Evolutionary conservation across 495 filamentous ascomycete genomes (phyloP), one percentile per base, ranked within the genome.

Genomic region (Lophiotrema nucula): DNA sequence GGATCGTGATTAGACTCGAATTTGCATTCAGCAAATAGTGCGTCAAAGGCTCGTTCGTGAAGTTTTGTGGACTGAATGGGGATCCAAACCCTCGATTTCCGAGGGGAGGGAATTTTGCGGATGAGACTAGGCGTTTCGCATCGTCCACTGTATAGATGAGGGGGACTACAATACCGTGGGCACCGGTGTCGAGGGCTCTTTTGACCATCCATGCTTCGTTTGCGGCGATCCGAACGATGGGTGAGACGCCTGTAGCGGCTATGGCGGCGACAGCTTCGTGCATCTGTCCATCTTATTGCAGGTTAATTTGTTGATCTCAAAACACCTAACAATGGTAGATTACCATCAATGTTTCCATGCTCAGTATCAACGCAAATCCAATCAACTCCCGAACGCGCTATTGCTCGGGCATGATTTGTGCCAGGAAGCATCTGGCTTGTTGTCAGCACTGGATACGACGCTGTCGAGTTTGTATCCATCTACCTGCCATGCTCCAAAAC

Each of bases 1-100:
- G 81, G 65, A 89, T 84, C 19, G 85, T 87, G 27, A 90, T 68
- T 12, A 92, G 72, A 33, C 78, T 77, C 10, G 81, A 79, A 70
- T 92, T 92, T 23, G 88, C 87, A 54, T 90, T 80, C 59, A 85
- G 79, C 22, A 90, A 76, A 60, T 95, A 95, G 37, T 87, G 82
- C 2, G 77, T 77, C 54, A 77, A 62, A 3, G 77, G 77, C 28
- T 57, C 58, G 23, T 58, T 66, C 27, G 64, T 65, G 64, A 90
- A 90, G 42, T 75, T 79, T 54, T 83, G 82, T 73, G 85, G 81
- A 0, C 82, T 74, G 54, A 74, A 72, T 0, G 70, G 72, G 6
- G 63, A 67, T 8, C 73, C 73, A 39, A 75, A 72, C 5, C 73
- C 73, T 21, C 73, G 60, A 10, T 44, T 53, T 41, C 73, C 73